A percentile compares a stretch with the other conserved stretches of the same genome.
These are phyloP conservation scores for Aspergillus sergii DNA, from an alignment of 2,329 filamentous ascomycete genomes.

Conservation along the genomic window DNA sequence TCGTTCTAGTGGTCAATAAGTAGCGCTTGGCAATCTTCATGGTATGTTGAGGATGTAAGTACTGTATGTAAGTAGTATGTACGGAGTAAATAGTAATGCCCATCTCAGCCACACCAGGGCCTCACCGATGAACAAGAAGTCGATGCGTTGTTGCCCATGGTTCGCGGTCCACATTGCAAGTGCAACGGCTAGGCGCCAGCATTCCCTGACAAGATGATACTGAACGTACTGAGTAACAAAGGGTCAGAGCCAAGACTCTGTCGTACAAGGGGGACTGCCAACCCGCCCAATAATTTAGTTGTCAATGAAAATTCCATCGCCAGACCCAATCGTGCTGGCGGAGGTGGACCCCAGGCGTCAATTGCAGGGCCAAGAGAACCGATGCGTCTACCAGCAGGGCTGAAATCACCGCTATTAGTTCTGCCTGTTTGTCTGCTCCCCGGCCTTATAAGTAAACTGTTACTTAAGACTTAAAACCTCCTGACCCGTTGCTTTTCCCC, in stretches of 20 bases:
- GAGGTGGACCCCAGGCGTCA: slow-evolving; percentile 10
- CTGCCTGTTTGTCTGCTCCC: slow-evolving; percentile 12
- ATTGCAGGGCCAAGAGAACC: slow-evolving; percentile 16
- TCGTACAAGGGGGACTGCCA: slow-evolving; percentile 1
- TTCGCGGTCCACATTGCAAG: not conserved
- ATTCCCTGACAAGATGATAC: not conserved
- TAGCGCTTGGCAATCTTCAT: not conserved
- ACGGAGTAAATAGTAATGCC: not conserved
- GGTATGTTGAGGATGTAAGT: no score
- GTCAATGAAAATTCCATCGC: slow-evolving; percentile 1
- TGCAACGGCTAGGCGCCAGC: not conserved
- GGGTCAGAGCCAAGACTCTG: not conserved
- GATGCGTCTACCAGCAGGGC: slow-evolving; percentile 11
- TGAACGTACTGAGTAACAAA: not conserved
- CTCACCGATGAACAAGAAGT: not conserved
- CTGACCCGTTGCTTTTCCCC: not conserved
- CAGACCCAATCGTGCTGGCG: slow-evolving; percentile 9
- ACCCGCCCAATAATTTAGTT: slow-evolving; percentile 2
- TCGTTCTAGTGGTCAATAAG: not conserved
- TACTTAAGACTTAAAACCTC: not conserved
- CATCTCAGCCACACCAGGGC: not conserved
- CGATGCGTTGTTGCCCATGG: not conserved
- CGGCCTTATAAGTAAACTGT: not conserved
- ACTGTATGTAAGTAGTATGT: no score
- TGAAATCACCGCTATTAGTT: slow-evolving; percentile 16